These are phyloP conservation scores for Cicer arietinum DNA, from an alignment of 306 rosid genomes.

Conservation along the genomic window DNA sequence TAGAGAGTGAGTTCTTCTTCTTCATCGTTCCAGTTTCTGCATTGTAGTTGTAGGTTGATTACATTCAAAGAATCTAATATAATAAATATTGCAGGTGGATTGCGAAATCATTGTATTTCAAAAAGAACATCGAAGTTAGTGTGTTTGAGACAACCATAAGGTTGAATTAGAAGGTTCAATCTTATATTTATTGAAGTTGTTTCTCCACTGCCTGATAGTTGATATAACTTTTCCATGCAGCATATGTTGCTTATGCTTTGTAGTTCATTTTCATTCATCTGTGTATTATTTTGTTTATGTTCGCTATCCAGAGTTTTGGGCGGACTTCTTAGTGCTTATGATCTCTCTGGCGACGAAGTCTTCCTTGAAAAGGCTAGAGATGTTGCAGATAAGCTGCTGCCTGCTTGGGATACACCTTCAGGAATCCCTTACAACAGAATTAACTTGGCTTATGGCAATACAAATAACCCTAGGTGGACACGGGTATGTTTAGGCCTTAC, in stretches of 20 bases:
- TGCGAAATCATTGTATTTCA: conserved; percentile 56
- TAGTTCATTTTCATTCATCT: conserved; percentile 32
- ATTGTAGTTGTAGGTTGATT: conserved; percentile 9
- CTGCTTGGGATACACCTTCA: conserved; percentile 78
- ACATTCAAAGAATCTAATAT: conserved; percentile 34
- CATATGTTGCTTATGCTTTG: conserved; percentile 16
- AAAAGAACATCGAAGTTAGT: conserved; percentile 63
- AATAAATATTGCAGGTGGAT: conserved; percentile 66
- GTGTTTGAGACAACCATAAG: conserved; percentile 86
- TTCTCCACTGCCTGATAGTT: conserved; percentile 38
- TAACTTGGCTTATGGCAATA: conserved; percentile 59
- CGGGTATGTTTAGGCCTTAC: conserved; percentile 52
- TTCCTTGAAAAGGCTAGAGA: conserved; percentile 71
- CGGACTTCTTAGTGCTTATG: conserved; percentile 73
- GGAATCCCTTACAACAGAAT: conserved; percentile 71
- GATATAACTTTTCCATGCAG: conserved; percentile 35
- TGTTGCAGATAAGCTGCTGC: conserved; percentile 67
- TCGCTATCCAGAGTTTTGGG: conserved; percentile 63
- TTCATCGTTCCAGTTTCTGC: conserved; percentile 13
- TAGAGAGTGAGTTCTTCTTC: conserved; percentile 57
- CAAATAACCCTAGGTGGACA: conserved; percentile 62
- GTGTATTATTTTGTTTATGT: conserved; percentile 40
- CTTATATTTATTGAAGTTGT: conserved; percentile 43
- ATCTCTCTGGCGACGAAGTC: conserved; percentile 62
- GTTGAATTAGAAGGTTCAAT: conserved; percentile 76